phyloP scores from a whole-genome alignment of 371 early-diverging fungal genomes.

The Mucor ambiguus region DNA sequence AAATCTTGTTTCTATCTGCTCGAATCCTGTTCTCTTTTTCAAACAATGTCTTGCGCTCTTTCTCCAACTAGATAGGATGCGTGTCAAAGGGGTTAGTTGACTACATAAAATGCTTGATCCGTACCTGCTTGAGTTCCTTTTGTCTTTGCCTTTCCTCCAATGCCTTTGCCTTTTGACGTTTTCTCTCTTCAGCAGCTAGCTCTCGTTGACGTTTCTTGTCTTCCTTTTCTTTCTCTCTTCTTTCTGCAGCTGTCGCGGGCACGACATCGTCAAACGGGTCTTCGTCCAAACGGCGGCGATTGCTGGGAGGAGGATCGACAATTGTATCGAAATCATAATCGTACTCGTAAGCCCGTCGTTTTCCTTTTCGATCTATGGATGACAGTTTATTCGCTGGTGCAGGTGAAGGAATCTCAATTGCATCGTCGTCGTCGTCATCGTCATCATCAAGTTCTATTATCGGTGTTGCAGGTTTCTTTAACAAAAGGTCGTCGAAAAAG shows the following conservation, averaged over 20 bases:
- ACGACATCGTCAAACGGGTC: background rate
- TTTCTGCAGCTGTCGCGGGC: background rate
- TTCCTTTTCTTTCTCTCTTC: conserved; percentile 10
- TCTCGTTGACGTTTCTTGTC: conserved; percentile 13
- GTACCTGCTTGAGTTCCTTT: conserved; percentile 23
- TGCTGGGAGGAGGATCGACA: background rate
- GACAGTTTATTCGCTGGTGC: background rate
- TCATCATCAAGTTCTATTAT: conserved; percentile 11
- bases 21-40: conserved; percentile 47
- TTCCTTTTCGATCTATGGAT: conserved; percentile 10
- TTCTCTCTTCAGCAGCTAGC: conserved; percentile 25
- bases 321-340: background rate
- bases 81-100: background rate
- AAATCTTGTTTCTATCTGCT: conserved; percentile 39
- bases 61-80: conserved; percentile 37
- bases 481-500: conserved; percentile 21
- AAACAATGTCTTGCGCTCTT: conserved; percentile 32
- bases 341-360: conserved; percentile 3
- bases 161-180: conserved; percentile 9
- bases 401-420: background rate
- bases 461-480: background rate
- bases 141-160: conserved; percentile 28
- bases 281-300: background rate
- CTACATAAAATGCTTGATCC: background rate
- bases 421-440: conserved; percentile 3